Conservation (phyloP, 768 basidiomycete genomes). For the Rhodotorula kratochvilovae region DNA sequence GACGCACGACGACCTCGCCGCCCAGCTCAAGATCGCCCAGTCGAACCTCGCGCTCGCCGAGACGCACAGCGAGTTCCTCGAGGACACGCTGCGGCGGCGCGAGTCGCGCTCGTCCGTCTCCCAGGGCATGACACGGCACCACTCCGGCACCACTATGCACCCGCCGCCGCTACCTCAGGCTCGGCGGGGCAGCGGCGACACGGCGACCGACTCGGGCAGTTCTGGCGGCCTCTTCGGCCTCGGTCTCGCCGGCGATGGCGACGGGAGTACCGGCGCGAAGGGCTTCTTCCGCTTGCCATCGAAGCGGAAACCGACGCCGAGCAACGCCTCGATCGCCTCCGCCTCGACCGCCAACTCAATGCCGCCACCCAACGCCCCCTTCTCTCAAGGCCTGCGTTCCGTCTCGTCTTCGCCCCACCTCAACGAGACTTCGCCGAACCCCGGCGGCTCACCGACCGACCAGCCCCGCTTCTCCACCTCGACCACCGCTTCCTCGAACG, state of each 20-base stretch:
- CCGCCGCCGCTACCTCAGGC: neutral
- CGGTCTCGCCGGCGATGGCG: neutral
- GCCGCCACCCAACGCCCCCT: neutral
- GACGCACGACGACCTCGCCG: constrained; percentile 36
- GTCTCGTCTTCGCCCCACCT: constrained; percentile 24
- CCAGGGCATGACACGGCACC: neutral
- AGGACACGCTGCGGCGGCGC: constrained; percentile 31
- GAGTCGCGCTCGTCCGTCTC: constrained; percentile 11
- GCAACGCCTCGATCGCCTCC: neutral
- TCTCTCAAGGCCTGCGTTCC: constrained; percentile 16
- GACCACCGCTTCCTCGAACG: constrained; percentile 1
- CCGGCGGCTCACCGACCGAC: neutral
- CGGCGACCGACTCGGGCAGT: neutral
- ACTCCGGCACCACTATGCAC: neutral
- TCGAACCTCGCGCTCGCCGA: constrained; percentile 36
- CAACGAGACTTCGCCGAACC: neutral
- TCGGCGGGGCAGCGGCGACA: constrained; percentile 1
- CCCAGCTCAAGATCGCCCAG: constrained; percentile 39
- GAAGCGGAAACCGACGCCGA: constrained; percentile 10
- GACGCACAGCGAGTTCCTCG: constrained; percentile 35
- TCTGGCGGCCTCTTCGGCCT: neutral
- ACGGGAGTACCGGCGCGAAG: constrained; percentile 10
- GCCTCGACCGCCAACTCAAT: neutral
- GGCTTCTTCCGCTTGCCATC: constrained; percentile 29
- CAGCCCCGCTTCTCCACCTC: constrained; percentile 7